A percentile compares a stretch with the other conserved stretches of the same genome.
These are phyloP conservation scores for Rhododendron molle DNA, from an alignment of 148 eudicot species.

Conservation along the genomic window DNA sequence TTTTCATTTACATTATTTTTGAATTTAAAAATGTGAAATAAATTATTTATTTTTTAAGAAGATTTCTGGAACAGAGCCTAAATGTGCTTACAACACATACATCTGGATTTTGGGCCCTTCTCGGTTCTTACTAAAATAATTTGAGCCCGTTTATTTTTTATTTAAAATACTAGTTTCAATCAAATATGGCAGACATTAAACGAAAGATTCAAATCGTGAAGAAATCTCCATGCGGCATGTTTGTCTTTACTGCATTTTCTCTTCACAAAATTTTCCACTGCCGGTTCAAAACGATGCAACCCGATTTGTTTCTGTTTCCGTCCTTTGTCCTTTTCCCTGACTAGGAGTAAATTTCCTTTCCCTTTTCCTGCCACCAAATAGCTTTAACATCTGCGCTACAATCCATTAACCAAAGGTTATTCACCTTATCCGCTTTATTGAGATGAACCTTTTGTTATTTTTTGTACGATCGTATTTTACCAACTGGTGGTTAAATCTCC, in stretches of 20 bases:
- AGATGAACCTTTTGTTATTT: not conserved
- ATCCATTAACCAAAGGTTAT: not conserved
- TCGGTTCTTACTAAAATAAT: no score
- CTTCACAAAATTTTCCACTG: conserved; percentile 9
- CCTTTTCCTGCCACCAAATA: conserved; percentile 13
- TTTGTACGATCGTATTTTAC: not conserved
- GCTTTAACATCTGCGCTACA: conserved; percentile 29
- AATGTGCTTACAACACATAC: no score
- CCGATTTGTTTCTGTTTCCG: conserved; percentile 2
- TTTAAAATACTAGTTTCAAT: no score
- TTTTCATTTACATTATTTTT: no score
- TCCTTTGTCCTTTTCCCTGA: not conserved
- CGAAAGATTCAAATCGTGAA: not conserved
- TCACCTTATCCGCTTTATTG: not conserved
- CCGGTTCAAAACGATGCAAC: not conserved
- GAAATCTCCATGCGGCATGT: not conserved
- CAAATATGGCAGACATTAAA: no score
- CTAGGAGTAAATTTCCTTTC: not conserved
- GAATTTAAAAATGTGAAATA: no score
- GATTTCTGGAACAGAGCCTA: no score
- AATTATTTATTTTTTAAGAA: no score
- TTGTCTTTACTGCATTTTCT: not conserved
- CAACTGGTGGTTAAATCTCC: conserved; percentile 40
- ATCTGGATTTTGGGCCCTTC: no score
- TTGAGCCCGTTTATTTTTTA: no score